Base-by-base conservation (phyloP, 83 land plant species). In the Picea abies region DNA sequence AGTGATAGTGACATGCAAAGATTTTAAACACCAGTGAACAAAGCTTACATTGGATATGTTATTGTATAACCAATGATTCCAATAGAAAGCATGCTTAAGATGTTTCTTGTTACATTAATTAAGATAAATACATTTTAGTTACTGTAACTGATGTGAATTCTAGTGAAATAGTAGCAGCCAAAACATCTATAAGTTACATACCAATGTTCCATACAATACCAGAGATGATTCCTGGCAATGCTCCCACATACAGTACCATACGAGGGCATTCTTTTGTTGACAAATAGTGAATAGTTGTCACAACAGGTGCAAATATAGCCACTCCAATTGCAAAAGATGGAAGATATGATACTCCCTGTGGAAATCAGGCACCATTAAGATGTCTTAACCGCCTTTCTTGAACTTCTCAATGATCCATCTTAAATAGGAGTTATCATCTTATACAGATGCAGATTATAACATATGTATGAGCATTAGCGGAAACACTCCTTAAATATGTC, bases 281-380 rank as follows among this genome's bases (percentile, higher is more conserved):
- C 37, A 82, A 65, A 64, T 82, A 82, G 7, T 84, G 87, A 19
- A 85, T 35, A 14, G 78, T 81, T 47, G 87, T 85, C 68, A 82
- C 85, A 26, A 85, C 82, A 26, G 87, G 87, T 16, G 87, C 78
- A 75, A 85, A 82, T 26, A 85, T 85, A 26, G 83, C 84, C 12
- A 85, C 87, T 72, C 85, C 85, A 22, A 85, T 85, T 23, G 63
- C 87, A 65, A 85, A 85, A 19, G 87, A 85, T 26, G 87, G 87
- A 44, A 85, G 85, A 83, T 69, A 85, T 39, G 85, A 69, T 26
- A 69, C n/a, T 23, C 87, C 87, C 87, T 85, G 80, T 32, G n/a
- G 41, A 19, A 22, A 44, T 15, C 71, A 32, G 7, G 17, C 29
- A 67, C 23, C 23, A 22, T 72, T 82, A 82, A 49, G 52, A 49